Evolutionary conservation across 371 early-diverging fungal species (phyloP).

Genomic region (Basidiobolus heterosporus): DNA sequence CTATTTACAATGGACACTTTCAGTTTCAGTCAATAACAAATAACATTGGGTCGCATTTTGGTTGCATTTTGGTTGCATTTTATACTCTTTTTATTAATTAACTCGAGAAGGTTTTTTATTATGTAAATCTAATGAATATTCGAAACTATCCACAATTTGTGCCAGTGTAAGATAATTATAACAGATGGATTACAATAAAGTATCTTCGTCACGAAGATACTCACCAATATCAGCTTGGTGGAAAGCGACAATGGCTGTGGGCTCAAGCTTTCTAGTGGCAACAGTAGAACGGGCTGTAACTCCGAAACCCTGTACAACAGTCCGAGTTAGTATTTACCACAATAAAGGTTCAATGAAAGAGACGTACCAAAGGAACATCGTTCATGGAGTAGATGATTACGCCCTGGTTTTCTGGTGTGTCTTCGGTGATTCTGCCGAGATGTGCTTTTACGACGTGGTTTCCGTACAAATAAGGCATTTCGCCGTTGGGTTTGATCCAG

Average conservation of each 20-base stretch:
- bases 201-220: slow-evolving; percentile 89
- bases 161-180: too few relatives aligned
- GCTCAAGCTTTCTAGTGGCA: slow-evolving; percentile 81
- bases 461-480: slow-evolving; percentile 98
- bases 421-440: slow-evolving; percentile 88
- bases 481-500: slow-evolving; percentile 97
- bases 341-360: background rate
- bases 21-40: too few relatives aligned
- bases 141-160: too few relatives aligned
- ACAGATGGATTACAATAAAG: slow-evolving; percentile 42
- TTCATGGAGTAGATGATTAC: slow-evolving; percentile 89
- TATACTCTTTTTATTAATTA: too few relatives aligned
- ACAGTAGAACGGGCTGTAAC: slow-evolving; percentile 86
- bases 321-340: too few relatives aligned
- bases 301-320: slow-evolving; percentile 87
- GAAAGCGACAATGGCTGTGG: slow-evolving; percentile 89
- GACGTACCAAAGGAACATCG: slow-evolving; percentile 72
- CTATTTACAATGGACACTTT: too few relatives aligned
- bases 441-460: slow-evolving; percentile 98
- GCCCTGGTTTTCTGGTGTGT: slow-evolving; percentile 94
- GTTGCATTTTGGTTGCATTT: too few relatives aligned
- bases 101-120: too few relatives aligned
- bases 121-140: too few relatives aligned
- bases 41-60: too few relatives aligned
- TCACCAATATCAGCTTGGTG: slow-evolving; percentile 98